Conservation (phyloP, 2,329 filamentous ascomycete genomes). For the Microdochium paspali region DNA sequence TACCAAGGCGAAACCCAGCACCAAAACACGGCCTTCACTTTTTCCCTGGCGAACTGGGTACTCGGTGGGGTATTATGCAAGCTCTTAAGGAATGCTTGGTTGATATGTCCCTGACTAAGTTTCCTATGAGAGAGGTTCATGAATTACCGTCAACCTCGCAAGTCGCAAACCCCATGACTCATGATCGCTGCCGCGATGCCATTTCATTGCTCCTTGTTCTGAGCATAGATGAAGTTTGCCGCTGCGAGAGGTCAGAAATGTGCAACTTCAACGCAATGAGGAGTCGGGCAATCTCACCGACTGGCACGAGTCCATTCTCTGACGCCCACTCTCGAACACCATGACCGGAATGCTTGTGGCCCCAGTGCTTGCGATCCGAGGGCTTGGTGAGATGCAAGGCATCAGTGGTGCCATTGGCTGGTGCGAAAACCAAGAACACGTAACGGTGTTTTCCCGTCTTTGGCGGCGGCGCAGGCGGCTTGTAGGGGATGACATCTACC, state of each 20-base stretch:
- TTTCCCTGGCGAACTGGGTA: too few relatives aligned
- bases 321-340: constrained; percentile 29
- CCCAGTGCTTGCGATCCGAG: constrained; percentile 27
- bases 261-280: background rate
- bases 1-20: too few relatives aligned
- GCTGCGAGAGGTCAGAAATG: constrained; percentile 11
- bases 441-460: constrained; percentile 33
- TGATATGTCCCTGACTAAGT: too few relatives aligned
- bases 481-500: constrained; percentile 28
- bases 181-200: too few relatives aligned
- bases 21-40: too few relatives aligned
- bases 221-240: constrained; percentile 31
- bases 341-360: constrained; percentile 21
- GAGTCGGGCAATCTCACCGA: constrained; percentile 23
- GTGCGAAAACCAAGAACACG: constrained; percentile 28
- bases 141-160: too few relatives aligned
- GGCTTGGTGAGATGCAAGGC: constrained; percentile 23
- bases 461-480: constrained; percentile 28
- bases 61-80: too few relatives aligned
- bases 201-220: constrained; percentile 25
- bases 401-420: constrained; percentile 27
- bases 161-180: too few relatives aligned
- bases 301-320: constrained; percentile 28
- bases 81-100: too few relatives aligned
- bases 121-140: too few relatives aligned